Conservation (phyloP, 208 protist species). For the Trypanosomatidae sp. region DNA sequence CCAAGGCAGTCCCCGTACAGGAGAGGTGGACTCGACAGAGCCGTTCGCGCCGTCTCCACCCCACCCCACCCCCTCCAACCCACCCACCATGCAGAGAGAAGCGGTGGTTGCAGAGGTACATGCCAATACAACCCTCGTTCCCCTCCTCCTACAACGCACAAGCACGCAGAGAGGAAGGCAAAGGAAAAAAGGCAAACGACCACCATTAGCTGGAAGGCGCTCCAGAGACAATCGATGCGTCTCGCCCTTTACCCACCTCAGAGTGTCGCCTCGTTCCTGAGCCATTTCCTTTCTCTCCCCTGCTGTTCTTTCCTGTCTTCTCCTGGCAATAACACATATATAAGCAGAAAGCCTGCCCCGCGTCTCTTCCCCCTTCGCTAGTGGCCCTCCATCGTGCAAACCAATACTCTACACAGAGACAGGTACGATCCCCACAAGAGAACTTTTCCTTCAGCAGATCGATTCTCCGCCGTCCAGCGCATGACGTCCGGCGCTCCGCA, state of each 20-base stretch:
- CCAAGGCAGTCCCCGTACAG: not conserved
- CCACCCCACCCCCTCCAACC: not conserved
- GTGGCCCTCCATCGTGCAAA: not conserved
- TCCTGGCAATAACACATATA: no score
- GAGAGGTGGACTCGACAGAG: not conserved
- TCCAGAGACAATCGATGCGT: not conserved
- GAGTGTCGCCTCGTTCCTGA: not conserved
- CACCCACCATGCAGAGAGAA: not conserved
- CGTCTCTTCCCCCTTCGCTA: not conserved
- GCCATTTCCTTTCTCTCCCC: no score
- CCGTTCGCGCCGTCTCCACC: not conserved
- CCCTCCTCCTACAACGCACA: not conserved
- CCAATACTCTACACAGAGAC: not conserved
- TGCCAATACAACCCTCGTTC: not conserved
- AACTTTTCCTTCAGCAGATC: no score
- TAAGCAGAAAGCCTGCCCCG: no score
- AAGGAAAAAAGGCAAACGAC: not conserved
- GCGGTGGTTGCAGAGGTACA: not conserved
- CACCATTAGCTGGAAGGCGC: not conserved
- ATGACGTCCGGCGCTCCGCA: no score
- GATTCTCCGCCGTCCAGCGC: not conserved
- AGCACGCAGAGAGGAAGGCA: not conserved
- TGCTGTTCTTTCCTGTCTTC: no score
- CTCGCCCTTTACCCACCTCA: not conserved
- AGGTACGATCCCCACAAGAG: no score